Evolutionary conservation across 345 rosid species (phyloP).

Genomic region (Jatropha curcas): DNA sequence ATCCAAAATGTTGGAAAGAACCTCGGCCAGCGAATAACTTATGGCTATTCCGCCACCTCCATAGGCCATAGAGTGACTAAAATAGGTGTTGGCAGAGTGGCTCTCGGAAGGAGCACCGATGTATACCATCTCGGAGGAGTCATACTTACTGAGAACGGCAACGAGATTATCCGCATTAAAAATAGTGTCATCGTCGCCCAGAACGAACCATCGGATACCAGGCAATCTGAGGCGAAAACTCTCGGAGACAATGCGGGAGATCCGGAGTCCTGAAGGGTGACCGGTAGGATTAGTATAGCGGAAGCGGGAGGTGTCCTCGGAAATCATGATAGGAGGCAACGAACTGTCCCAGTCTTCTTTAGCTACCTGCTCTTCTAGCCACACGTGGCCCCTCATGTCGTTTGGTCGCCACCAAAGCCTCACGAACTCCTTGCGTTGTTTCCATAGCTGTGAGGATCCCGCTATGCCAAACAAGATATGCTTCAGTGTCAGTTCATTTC

Average conservation of each 20-base stretch:
- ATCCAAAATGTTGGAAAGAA: constrained; percentile 65
- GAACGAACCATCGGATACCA: constrained; percentile 77
- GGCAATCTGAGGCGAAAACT: constrained; percentile 65
- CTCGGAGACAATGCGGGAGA: constrained; percentile 71
- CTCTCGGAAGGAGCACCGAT: constrained; percentile 84
- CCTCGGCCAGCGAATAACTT: constrained; percentile 73
- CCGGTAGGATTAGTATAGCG: constrained; percentile 93
- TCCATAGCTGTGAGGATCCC: constrained; percentile 81
- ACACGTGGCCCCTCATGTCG: constrained; percentile 77
- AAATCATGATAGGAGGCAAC: constrained; percentile 70
- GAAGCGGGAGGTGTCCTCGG: constrained; percentile 83
- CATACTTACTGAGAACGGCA: constrained; percentile 69
- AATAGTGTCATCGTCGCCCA: constrained; percentile 92
- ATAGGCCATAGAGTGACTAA: constrained; percentile 86
- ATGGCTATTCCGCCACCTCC: constrained; percentile 99
- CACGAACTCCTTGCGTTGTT: constrained; percentile 70
- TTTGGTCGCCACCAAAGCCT: constrained; percentile 83
- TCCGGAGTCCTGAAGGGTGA: constrained; percentile 89
- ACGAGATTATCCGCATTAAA: constrained; percentile 68
- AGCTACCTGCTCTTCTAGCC: constrained; percentile 71
- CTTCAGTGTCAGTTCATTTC: constrained; percentile 31
- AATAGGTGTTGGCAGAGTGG: constrained; percentile 84
- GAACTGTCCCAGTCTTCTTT: constrained; percentile 48
- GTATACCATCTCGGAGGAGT: constrained; percentile 73
- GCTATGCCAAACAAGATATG: constrained; percentile 92